phyloP scores from a whole-genome alignment of 1,284 basidiomycete genomes.

The Hemileia vastatrix region DNA sequence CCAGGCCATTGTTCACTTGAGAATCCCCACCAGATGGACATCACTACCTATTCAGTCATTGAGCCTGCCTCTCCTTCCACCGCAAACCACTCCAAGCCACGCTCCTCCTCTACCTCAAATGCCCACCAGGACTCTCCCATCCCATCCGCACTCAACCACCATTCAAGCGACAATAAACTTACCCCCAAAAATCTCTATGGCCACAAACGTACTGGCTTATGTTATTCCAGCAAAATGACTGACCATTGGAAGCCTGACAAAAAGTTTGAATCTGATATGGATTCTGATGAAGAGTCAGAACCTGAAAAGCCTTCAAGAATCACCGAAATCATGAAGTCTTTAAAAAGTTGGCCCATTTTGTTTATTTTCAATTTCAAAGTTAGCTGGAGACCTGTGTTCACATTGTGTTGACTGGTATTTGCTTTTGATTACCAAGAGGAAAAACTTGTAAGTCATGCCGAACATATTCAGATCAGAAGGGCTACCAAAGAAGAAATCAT shows the following conservation, averaged over 20 bases:
- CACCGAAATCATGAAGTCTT: constrained; percentile 5
- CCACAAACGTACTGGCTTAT: constrained; percentile 16
- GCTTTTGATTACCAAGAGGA: constrained; percentile 35
- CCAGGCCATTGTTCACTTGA: too few species aligned
- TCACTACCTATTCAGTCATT: too few species aligned
- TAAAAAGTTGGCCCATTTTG: constrained; percentile 6
- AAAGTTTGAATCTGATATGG: neutral
- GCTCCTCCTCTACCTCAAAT: too few species aligned
- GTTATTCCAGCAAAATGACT: constrained; percentile 11
- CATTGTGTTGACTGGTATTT: neutral
- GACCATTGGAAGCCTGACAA: constrained; percentile 18
- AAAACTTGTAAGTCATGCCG: constrained; percentile 64
- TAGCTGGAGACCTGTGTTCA: neutral
- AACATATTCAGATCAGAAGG: constrained; percentile 62
- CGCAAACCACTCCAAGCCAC: too few species aligned
- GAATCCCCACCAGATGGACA: too few species aligned
- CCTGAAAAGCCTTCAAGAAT: constrained; percentile 15
- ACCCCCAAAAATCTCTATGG: too few species aligned
- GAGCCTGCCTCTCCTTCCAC: too few species aligned
- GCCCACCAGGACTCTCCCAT: too few species aligned
- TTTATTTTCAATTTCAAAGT: neutral
- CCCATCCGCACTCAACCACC: too few species aligned
- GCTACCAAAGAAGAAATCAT: constrained; percentile 68
- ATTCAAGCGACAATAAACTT: too few species aligned
- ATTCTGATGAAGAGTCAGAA: constrained; percentile 13